Base-by-base conservation (phyloP, 2,329 filamentous ascomycete species). In the Trichoderma koningiopsis region DNA sequence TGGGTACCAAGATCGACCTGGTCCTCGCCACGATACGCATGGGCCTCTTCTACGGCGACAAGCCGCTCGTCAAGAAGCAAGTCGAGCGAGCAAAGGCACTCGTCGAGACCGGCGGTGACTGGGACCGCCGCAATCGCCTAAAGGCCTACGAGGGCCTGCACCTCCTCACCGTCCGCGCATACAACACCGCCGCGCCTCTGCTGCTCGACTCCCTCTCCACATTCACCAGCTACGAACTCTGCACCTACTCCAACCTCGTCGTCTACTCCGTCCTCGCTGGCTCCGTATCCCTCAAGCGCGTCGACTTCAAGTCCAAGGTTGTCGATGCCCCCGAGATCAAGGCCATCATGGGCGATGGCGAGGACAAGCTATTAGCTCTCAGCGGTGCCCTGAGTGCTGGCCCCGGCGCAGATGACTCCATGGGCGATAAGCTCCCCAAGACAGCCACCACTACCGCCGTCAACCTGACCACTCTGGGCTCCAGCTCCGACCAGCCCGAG, bases 241-340 rank as follows among this genome's bases (percentile, higher is more conserved):
- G 96, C 89, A 95, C 91, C 73, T 99, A 99, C 85, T 97, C 94
- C 70, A 92, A 89, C 71, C 88, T 99, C 29, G 96, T 99, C 63
- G 90, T 97, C 69, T 99, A 98, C 83, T 94, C 96, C 1, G 95
- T 98, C 27, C 89, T 99, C 40, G 94, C 96, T 43, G 96, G 96
- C 70, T 96, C 94, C 7, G 91, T 98, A 29, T 96, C 95, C 57
- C 88, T 99, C 68, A 97, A 97, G 85, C 92, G 96, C 60, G 93
- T 97, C 40, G 96, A 99, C 81, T 99, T 99, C 88, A 99, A 99
- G 86, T 92, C 92, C 73, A 98, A 98, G 85, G 96, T 99, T 31
- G 95, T 99, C 52, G 96, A 99, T 80, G 96, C 96, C 8, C 95
- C 96, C 14, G 96, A 99, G 83, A 97, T 99, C 83, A 97, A 96